Conservation (phyloP, 257 asterid genomes). For the Ilex aquifolium region DNA sequence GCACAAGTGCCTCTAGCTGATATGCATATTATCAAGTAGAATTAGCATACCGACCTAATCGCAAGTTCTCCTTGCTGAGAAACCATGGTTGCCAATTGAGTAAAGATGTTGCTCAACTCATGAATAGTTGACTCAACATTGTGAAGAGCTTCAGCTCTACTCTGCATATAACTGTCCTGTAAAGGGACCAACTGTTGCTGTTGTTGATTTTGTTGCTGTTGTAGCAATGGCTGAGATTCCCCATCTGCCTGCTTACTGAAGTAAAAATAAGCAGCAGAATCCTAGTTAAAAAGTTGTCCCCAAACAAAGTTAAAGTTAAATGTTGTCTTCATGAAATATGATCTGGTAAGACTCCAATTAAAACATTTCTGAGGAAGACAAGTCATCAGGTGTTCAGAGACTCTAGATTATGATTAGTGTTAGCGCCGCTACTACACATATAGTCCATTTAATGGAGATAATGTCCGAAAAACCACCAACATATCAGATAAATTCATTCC, state of each 20-base stretch:
- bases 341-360: too few relatives aligned
- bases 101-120: slow-evolving; percentile 80
- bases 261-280: background rate
- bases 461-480: too few relatives aligned
- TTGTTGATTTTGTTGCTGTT: slow-evolving; percentile 74
- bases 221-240: slow-evolving; percentile 76
- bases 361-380: too few relatives aligned
- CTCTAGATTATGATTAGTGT: too few relatives aligned
- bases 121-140: slow-evolving; percentile 88
- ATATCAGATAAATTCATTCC: too few relatives aligned
- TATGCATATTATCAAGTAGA: background rate
- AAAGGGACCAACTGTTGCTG: slow-evolving; percentile 80
- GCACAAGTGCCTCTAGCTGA: background rate
- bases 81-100: slow-evolving; percentile 87
- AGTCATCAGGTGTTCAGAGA: too few relatives aligned
- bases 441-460: too few relatives aligned
- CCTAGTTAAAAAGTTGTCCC: too few relatives aligned
- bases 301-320: too few relatives aligned
- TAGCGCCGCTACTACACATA: too few relatives aligned
- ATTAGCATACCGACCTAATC: slow-evolving; percentile 49
- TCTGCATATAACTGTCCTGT: slow-evolving; percentile 93
- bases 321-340: too few relatives aligned
- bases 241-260: slow-evolving; percentile 68
- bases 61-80: slow-evolving; percentile 97
- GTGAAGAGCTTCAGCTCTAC: slow-evolving; percentile 93